phyloP scores from a whole-genome alignment of 2,329 filamentous ascomycete genomes.

The Trichoderma sp. region DNA sequence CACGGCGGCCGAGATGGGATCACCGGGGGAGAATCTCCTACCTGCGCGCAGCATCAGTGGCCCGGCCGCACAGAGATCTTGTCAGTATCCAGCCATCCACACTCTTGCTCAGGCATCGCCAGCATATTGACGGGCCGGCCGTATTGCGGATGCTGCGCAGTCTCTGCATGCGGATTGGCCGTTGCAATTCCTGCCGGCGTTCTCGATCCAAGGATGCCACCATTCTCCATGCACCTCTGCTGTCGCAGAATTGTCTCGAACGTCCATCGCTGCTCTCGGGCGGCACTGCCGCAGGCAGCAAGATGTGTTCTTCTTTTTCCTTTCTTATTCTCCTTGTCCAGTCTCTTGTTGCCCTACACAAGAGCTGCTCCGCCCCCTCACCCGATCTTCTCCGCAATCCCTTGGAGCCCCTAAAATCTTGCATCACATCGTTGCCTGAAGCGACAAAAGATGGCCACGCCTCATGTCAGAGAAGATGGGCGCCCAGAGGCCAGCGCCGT shows the following conservation, averaged over 20 bases:
- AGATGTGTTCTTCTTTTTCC: neutral
- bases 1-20: neutral
- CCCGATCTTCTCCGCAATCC: neutral
- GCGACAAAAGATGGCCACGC: slow-evolving; percentile 4
- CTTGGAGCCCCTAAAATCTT: neutral
- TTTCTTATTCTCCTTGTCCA: neutral
- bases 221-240: neutral
- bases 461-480: slow-evolving; percentile 6
- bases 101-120: slow-evolving; percentile 14
- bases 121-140: neutral
- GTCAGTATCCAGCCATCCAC: slow-evolving; percentile 6
- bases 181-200: slow-evolving; percentile 12
- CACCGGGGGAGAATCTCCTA: neutral
- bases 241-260: slow-evolving; percentile 23
- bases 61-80: neutral
- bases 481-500: neutral
- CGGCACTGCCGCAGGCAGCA: slow-evolving; percentile 14
- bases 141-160: slow-evolving; percentile 1
- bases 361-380: neutral
- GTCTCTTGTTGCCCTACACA: neutral
- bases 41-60: neutral
- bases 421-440: neutral
- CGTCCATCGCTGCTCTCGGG: slow-evolving; percentile 8
- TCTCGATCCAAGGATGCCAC: slow-evolving; percentile 12
- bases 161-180: slow-evolving; percentile 18